These are phyloP conservation scores for Chaetoscypha palmicola DNA, from an alignment of 2,329 filamentous ascomycete genomes.

Conservation along the genomic window DNA sequence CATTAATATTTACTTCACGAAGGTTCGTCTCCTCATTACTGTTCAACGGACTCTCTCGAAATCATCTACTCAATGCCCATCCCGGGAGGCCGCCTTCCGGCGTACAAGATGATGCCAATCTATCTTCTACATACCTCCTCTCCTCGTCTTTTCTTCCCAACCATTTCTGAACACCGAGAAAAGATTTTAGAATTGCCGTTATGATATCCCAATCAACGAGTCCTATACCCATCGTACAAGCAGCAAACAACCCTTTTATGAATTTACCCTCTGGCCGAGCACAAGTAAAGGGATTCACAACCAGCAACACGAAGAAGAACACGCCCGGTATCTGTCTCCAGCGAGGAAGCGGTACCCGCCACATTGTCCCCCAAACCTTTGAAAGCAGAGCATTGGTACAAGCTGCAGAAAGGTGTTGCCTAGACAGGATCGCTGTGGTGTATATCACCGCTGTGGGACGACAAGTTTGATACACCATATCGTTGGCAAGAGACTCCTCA, in stretches of 20 bases:
- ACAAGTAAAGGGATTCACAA: slow-evolving; percentile 12
- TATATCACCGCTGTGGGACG: slow-evolving; percentile 42
- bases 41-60: too few relatives aligned
- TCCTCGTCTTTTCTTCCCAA: slow-evolving; percentile 1
- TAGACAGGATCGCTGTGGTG: slow-evolving; percentile 38
- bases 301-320: slow-evolving; percentile 18
- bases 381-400: slow-evolving; percentile 36
- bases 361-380: slow-evolving; percentile 40
- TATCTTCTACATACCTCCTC: not conserved
- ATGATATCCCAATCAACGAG: slow-evolving; percentile 15
- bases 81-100: slow-evolving; percentile 1
- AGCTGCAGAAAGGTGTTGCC: slow-evolving; percentile 36
- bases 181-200: slow-evolving; percentile 10
- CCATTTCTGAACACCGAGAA: slow-evolving; percentile 16
- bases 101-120: not conserved
- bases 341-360: slow-evolving; percentile 39
- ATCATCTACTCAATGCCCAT: slow-evolving; percentile 1
- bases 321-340: slow-evolving; percentile 44
- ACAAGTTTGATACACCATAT: slow-evolving; percentile 37
- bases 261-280: slow-evolving; percentile 16
- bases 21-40: too few relatives aligned
- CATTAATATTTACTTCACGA: too few relatives aligned
- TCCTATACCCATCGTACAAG: slow-evolving; percentile 11
- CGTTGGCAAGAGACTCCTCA: slow-evolving; percentile 3
- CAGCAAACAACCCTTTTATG: slow-evolving; percentile 20